Evolutionary conservation across 1,284 basidiomycete species (phyloP), one percentile per base, ranked within the genome.

Genomic region (Naganishia sp.): DNA sequence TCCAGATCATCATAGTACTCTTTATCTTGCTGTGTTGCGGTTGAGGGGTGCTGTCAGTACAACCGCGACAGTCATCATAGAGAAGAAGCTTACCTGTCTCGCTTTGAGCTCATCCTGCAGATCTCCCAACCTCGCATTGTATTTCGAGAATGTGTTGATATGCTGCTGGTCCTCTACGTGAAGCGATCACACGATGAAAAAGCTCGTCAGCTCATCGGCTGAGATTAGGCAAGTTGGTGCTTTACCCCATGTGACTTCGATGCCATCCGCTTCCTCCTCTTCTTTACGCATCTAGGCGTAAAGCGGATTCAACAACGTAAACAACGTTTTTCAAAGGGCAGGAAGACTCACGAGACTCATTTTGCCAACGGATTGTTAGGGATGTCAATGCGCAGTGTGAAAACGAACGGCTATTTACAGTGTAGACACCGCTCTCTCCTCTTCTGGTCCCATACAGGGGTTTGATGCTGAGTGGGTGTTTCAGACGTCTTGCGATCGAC

Each of bases 71-170:
- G 5, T 28, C n/a, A 11, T 6, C 7, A 32, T 4, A 49, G 10
- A n/a, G 6, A 7, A 42, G 43, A 10, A 21, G 57, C 77, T 25
- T 54, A 91, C 92, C 84, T 89, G 88, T 71, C 91, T 84, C 35
- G 79, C 79, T 61, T 86, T 83, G 46, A 95, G 83, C 68, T 86
- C 86, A 66, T 89, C 90, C 71, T 90, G 85, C 46, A 94, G 83
- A 52, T 85, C 84, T 11, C 86, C 84, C 65, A 90, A 78, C 47
- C 91, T 86, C 6, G 86, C 87, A 77, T 97, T 97, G 53, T 95
- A 83, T 74, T 93, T 94, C 0, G 92, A 95, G 77, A 99, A 98
- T 0, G 86, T 84, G 80, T 91, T 97, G 81, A 98, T 99, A 21
- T 85, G 84, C 73, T 93, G 87, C 79, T 98, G 94, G 79, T 99